Evolutionary conservation across 2,329 filamentous ascomycete species (phyloP), one percentile per base, ranked within the genome.

Genomic region (Aspergillus tubingensis): DNA sequence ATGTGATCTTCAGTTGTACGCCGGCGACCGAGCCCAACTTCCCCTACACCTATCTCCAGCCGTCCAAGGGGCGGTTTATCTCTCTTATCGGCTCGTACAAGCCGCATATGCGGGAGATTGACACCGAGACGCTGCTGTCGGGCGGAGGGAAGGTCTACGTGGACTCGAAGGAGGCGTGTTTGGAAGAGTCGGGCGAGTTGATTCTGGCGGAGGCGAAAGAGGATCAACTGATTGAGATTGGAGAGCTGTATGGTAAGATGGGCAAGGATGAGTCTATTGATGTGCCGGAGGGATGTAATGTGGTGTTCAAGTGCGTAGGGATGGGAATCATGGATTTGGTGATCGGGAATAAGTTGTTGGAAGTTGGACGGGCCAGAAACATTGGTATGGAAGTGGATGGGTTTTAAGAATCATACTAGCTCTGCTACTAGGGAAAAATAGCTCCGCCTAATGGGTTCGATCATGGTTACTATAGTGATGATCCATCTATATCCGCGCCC

Each of bases 121-220:
- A 83, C 58, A 74, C 79, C 0, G 72, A 74, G 39, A 80, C 78
- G 1, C 60, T 81, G 8, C 67, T 79, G 11, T 82, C 69, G 2
- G 88, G 90, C 66, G 87, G 86, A 0, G 86, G 86, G 0, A 86
- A 85, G 13, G 81, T 92, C 25, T 83, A 91, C 5, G 90, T 92
- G 5, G 90, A 92, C 64, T 82, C 67, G 8, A 75, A 71, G 38
- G 74, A 79, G 41, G 80, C 77, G 3, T 81, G 79, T 62, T 65
- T 81, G 53, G 72, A 77, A 50, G 79, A 82, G 62, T 75, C 79
- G 3, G 81, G 81, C 3, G 81, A 83, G 65, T 60, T 83, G 32
- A 78, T 81, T 38, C 72, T 68, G 52, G 80, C 79, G 1, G 65
- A 70, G 15, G 66, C 82, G 8, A 62, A 62, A 2, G 70, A 68